Percentiles rank a stretch among this genome's conserved stretches.
phyloP scores from a whole-genome alignment of 1,139 yeast genomes.

The Pichiaceae sp. region DNA sequence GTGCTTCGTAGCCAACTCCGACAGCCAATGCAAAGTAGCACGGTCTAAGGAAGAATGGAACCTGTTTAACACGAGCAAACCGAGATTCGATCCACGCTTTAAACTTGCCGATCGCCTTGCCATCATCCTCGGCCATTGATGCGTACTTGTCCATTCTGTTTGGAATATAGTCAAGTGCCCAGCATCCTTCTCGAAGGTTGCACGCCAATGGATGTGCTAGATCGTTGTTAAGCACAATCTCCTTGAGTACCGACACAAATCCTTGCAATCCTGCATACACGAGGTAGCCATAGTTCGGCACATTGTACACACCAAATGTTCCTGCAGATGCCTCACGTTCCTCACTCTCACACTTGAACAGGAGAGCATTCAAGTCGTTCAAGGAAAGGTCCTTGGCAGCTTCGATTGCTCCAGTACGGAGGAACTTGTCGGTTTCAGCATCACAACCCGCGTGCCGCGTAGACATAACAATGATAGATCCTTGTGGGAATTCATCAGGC shows the following conservation, averaged over 20 bases:
- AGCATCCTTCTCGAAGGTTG: conserved; percentile 72
- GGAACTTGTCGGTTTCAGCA: conserved; percentile 50
- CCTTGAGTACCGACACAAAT: conserved; percentile 66
- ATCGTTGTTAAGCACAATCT: conserved; percentile 60
- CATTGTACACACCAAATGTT: conserved; percentile 56
- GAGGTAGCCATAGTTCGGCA: conserved; percentile 67
- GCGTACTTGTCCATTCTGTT: conserved; percentile 54
- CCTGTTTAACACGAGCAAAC: conserved; percentile 51
- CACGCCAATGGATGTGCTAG: conserved; percentile 77
- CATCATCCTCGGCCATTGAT: conserved; percentile 27
- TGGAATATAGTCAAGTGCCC: conserved; percentile 82
- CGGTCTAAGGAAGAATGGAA: conserved; percentile 79
- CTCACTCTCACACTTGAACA: conserved; percentile 79
- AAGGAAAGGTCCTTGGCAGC: conserved; percentile 57
- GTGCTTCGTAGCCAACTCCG: conserved; percentile 77
- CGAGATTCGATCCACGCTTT: conserved; percentile 64
- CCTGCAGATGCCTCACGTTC: conserved; percentile 79
- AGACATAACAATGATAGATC: conserved; percentile 78
- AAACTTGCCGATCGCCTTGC: conserved; percentile 27
- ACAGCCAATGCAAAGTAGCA: conserved; percentile 76
- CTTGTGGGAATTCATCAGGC: conserved; percentile 67
- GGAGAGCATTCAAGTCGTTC: conserved; percentile 64
- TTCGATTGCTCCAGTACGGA: conserved; percentile 65
- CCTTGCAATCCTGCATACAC: conserved; percentile 92
- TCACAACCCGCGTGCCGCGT: conserved; percentile 57